Percentiles rank a stretch among this genome's conserved stretches.
Conservation (phyloP, 345 rosid species). For the rapeseed (Brassica napus) region DNA sequence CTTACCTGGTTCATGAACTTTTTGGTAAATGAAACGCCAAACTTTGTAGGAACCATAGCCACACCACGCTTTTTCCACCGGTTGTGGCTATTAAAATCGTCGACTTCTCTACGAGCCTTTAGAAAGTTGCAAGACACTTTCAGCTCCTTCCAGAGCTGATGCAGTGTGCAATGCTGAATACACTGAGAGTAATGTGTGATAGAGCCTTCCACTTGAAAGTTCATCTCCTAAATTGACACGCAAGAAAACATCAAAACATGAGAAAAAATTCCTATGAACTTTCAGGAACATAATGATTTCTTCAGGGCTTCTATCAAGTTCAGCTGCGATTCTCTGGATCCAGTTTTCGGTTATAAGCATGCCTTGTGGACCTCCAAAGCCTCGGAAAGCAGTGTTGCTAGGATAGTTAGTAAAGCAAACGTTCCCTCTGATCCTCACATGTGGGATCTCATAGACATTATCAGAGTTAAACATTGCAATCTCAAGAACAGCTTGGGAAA, state of each 20-base stretch:
- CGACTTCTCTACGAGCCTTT: slow-evolving; percentile 60
- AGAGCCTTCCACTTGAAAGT: slow-evolving; percentile 93
- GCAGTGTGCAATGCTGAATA: slow-evolving; percentile 70
- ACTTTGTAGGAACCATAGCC: slow-evolving; percentile 92
- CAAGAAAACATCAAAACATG: neutral
- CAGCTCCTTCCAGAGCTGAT: slow-evolving; percentile 75
- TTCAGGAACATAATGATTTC: slow-evolving; percentile 4
- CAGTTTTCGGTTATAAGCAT: neutral
- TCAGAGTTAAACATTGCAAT: slow-evolving; percentile 70
- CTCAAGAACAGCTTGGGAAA: slow-evolving; percentile 75
- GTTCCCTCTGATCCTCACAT: neutral
- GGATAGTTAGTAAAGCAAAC: neutral
- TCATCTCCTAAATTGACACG: slow-evolving; percentile 61
- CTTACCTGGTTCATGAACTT: slow-evolving; percentile 77
- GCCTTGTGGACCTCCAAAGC: neutral
- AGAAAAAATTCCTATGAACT: slow-evolving; percentile 3
- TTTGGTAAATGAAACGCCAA: slow-evolving; percentile 87
- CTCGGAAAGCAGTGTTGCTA: neutral
- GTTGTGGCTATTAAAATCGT: slow-evolving; percentile 65
- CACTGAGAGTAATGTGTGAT: slow-evolving; percentile 74
- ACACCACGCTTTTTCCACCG: slow-evolving; percentile 96
- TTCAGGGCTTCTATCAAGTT: slow-evolving; percentile 39
- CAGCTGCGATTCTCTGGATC: neutral
- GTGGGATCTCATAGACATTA: neutral
- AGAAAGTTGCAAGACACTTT: slow-evolving; percentile 61